Conservation (phyloP, 2,329 filamentous ascomycete species). For the Neopestalotiopsis rosae region DNA sequence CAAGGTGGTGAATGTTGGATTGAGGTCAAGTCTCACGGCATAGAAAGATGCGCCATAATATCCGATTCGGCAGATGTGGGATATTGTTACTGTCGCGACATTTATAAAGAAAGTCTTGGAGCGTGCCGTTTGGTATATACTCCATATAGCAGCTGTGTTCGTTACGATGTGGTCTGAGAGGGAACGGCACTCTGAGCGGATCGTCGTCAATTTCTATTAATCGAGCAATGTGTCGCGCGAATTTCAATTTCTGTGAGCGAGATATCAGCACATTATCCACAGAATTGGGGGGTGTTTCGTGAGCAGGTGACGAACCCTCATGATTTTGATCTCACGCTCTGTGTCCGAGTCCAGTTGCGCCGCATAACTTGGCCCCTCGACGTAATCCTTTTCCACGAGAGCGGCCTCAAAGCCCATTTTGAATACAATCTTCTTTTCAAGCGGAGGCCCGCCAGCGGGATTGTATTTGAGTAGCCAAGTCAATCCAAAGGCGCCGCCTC, state of each 20-base stretch:
- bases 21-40: neutral
- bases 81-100: neutral
- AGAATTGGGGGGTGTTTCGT: too few species aligned
- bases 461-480: neutral
- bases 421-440: too few species aligned
- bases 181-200: neutral
- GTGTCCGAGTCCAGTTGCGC: neutral
- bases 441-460: neutral
- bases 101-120: neutral
- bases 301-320: neutral
- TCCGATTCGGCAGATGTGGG: neutral
- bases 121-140: neutral
- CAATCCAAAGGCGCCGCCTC: neutral
- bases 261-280: neutral
- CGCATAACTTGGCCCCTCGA: too few species aligned
- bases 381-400: too few species aligned
- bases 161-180: neutral
- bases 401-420: too few species aligned
- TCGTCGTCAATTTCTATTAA: neutral
- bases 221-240: neutral
- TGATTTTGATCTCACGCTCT: neutral
- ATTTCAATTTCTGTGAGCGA: neutral
- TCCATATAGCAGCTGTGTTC: neutral
- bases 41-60: slow-evolving; percentile 4
- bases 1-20: neutral